phyloP scores from a whole-genome alignment of 257 asterid genomes.

The Lantana camara region DNA sequence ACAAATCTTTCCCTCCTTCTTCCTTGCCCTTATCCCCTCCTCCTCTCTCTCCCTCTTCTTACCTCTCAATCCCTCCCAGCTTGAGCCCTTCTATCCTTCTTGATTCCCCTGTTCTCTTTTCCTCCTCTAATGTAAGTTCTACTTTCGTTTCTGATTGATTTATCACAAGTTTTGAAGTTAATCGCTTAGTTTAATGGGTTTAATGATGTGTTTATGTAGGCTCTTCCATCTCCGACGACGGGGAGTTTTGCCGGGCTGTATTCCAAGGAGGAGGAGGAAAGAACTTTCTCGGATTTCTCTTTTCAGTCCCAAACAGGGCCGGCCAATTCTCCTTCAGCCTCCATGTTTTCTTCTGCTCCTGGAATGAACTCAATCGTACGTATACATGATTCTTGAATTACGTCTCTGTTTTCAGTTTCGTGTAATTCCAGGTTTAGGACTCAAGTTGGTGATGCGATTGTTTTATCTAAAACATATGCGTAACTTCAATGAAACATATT shows the following conservation, averaged over 20 bases:
- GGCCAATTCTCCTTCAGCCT: slow-evolving; percentile 39
- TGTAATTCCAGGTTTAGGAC: slow-evolving; percentile 7
- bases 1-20: slow-evolving; percentile 62
- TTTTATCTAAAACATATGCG: too few relatives aligned
- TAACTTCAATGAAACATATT: background rate
- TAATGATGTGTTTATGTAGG: slow-evolving; percentile 39
- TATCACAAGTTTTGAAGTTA: slow-evolving; percentile 10
- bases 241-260: slow-evolving; percentile 44
- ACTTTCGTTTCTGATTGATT: background rate
- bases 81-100: slow-evolving; percentile 75
- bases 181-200: background rate
- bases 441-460: too few relatives aligned
- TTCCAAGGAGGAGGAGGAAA: slow-evolving; percentile 40
- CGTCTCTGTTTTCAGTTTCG: background rate
- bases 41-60: slow-evolving; percentile 78
- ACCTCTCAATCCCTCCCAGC: slow-evolving; percentile 53
- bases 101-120: slow-evolving; percentile 76
- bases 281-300: slow-evolving; percentile 48
- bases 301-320: slow-evolving; percentile 55
- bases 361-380: slow-evolving; percentile 39
- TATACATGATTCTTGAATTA: background rate
- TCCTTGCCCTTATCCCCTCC: slow-evolving; percentile 62
- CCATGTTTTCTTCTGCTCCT: slow-evolving; percentile 38
- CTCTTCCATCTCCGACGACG: slow-evolving; percentile 75
- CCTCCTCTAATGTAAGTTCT: slow-evolving; percentile 60